Percentiles rank a stretch among this genome's conserved stretches.
These are phyloP conservation scores for Rhizopus delemar DNA, from an alignment of 371 early-diverging fungal species.

Conservation along the genomic window DNA sequence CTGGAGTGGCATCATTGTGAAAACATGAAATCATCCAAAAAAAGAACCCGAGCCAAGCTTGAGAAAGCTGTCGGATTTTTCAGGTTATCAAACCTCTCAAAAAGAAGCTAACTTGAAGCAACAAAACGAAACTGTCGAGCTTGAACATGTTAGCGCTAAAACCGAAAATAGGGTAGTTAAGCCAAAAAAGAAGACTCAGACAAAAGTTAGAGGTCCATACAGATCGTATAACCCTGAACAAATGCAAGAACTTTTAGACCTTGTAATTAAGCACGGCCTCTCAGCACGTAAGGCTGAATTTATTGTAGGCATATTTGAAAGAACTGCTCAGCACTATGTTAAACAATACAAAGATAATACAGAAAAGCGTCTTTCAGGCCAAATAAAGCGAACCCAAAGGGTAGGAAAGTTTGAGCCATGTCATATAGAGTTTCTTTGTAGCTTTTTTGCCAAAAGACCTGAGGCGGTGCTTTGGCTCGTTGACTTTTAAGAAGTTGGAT, in stretches of 20 bases:
- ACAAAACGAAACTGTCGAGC: too few relatives aligned
- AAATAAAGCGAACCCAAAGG: background rate
- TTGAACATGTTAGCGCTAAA: too few relatives aligned
- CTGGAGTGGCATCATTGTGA: too few relatives aligned
- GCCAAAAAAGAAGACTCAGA: too few relatives aligned
- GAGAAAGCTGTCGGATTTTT: too few relatives aligned
- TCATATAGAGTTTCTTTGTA: constrained; percentile 2
- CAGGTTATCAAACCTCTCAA: too few relatives aligned
- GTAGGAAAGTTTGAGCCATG: background rate
- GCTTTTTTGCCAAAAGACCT: background rate
- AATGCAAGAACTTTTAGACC: constrained; percentile 5
- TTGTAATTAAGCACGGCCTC: constrained; percentile 2
- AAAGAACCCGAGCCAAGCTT: too few relatives aligned
- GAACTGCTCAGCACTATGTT: constrained; percentile 17
- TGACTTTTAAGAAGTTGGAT: constrained; percentile 5
- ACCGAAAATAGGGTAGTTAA: too few relatives aligned
- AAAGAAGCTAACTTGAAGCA: too few relatives aligned
- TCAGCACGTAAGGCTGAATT: constrained; percentile 8
- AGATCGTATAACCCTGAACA: constrained; percentile 1
- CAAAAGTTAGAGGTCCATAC: background rate
- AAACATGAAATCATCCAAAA: too few relatives aligned
- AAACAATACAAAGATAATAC: constrained; percentile 14
- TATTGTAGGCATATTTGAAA: constrained; percentile 7
- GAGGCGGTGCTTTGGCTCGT: too few relatives aligned
- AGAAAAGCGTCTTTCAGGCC: constrained; percentile 11